Conservation (phyloP, 2,329 filamentous ascomycete species). For the Monilinia fructicola region DNA sequence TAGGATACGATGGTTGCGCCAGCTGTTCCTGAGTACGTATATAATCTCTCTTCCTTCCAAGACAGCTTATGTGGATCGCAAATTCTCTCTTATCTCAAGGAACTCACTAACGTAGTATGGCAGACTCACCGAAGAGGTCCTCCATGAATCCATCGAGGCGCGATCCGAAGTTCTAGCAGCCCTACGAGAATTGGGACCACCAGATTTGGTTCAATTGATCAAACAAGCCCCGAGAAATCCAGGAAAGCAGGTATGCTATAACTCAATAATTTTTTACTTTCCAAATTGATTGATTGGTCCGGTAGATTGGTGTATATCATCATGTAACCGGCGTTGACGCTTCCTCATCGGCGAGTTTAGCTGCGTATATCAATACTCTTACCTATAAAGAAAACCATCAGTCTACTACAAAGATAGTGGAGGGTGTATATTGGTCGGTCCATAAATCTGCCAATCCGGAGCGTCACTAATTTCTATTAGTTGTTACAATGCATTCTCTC, state of each 20-base stretch:
- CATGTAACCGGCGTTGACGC: constrained; percentile 97
- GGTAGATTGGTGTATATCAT: constrained; percentile 86
- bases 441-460: neutral
- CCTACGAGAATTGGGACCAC: constrained; percentile 89
- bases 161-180: constrained; percentile 84
- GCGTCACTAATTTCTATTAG: constrained; percentile 44
- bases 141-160: constrained; percentile 88
- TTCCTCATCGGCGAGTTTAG: constrained; percentile 93
- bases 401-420: constrained; percentile 77
- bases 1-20: constrained; percentile 49
- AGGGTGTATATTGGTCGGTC: constrained; percentile 85
- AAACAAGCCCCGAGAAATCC: constrained; percentile 65
- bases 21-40: constrained; percentile 72
- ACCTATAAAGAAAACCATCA: constrained; percentile 86
- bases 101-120: constrained; percentile 28
- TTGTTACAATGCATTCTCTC: constrained; percentile 99
- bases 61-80: constrained; percentile 2
- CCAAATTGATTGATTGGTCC: constrained; percentile 25
- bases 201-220: constrained; percentile 91
- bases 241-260: constrained; percentile 53
- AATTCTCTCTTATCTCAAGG: neutral
- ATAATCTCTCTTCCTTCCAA: constrained; percentile 1
- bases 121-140: constrained; percentile 90
- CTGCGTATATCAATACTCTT: constrained; percentile 96
- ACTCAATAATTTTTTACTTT: neutral